phyloP scores from a whole-genome alignment of 2,329 filamentous ascomycete species.

The Fusarium sp. region DNA sequence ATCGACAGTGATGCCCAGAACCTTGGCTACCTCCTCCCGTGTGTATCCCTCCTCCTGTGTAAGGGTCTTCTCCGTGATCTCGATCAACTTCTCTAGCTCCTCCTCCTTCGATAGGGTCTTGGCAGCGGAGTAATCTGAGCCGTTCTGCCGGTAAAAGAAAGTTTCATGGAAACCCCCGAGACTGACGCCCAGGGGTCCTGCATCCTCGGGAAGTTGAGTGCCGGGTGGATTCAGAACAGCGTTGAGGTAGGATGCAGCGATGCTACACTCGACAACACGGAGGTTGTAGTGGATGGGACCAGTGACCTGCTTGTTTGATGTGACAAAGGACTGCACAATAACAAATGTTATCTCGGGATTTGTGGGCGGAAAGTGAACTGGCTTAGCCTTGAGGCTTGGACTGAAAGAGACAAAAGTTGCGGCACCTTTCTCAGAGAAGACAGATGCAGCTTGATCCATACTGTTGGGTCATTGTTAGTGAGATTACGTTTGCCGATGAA shows the following conservation, averaged over 20 bases:
- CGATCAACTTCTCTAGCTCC: constrained; percentile 80
- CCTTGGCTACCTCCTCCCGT: constrained; percentile 81
- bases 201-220: constrained; percentile 78
- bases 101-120: constrained; percentile 63
- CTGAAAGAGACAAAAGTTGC: constrained; percentile 92
- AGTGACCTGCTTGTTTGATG: constrained; percentile 93
- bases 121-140: constrained; percentile 56
- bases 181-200: constrained; percentile 83
- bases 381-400: constrained; percentile 79
- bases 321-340: constrained; percentile 93
- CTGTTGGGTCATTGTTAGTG: constrained; percentile 58
- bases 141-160: constrained; percentile 71
- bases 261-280: constrained; percentile 92
- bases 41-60: constrained; percentile 87
- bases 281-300: constrained; percentile 96
- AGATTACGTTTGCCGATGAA: not conserved
- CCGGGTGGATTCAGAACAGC: constrained; percentile 67
- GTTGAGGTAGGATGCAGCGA: constrained; percentile 80
- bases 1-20: constrained; percentile 75
- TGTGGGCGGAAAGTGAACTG: constrained; percentile 85
- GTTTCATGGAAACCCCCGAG: constrained; percentile 88
- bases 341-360: constrained; percentile 89
- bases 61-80: constrained; percentile 77
- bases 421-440: constrained; percentile 87
- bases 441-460: constrained; percentile 97